These are phyloP conservation scores for Meyerozyma sp. DNA, from an alignment of 1,139 yeast species.

Conservation along the genomic window DNA sequence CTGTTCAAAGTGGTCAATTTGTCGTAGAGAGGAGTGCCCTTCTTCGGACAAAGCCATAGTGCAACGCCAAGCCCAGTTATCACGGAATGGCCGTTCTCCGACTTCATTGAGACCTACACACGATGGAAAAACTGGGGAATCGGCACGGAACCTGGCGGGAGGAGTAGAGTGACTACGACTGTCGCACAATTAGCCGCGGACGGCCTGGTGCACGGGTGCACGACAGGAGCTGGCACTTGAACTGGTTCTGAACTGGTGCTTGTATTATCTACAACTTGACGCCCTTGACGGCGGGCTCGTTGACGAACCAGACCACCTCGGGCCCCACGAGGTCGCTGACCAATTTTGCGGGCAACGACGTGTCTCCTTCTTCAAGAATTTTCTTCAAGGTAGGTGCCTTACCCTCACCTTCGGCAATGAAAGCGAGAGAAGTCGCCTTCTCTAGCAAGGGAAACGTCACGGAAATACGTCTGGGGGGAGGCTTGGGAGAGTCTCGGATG, in stretches of 20 bases:
- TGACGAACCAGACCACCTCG: conserved; percentile 76
- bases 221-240: too few relatives aligned
- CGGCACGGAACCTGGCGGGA: too few relatives aligned
- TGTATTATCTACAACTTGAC: conserved; percentile 19
- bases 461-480: conserved; percentile 73
- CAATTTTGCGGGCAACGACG: conserved; percentile 63
- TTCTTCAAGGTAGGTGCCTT: conserved; percentile 70
- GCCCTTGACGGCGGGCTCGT: conserved; percentile 65
- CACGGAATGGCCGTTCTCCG: not conserved
- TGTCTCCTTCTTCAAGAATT: conserved; percentile 53
- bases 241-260: not conserved
- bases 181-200: not conserved
- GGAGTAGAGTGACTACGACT: too few relatives aligned
- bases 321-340: conserved; percentile 50
- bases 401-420: conserved; percentile 86
- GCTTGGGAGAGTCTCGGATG: conserved; percentile 65
- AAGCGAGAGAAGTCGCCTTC: conserved; percentile 55
- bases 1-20: conserved; percentile 56
- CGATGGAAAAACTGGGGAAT: not conserved
- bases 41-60: conserved; percentile 73
- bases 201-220: not conserved
- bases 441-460: conserved; percentile 62
- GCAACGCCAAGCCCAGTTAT: conserved; percentile 42
- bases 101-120: not conserved
- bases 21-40: conserved; percentile 49